Percentiles rank a stretch among this genome's conserved stretches.
Evolutionary conservation across 1,139 yeast species (phyloP).

Genomic region (Hansenula sp.): DNA sequence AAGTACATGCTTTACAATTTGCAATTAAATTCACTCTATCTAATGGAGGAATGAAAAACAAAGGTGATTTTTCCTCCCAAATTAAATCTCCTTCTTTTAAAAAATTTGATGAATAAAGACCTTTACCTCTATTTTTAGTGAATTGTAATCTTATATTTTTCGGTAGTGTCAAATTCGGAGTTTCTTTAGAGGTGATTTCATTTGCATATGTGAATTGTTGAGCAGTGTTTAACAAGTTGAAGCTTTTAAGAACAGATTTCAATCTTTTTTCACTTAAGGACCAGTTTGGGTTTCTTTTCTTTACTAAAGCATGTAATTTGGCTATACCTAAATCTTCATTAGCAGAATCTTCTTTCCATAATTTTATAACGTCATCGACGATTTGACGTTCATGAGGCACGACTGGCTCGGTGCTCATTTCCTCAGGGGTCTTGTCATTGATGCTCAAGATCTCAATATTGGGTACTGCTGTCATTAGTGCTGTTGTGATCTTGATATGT

Average conservation of each 20-base stretch:
- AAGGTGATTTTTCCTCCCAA: constrained; percentile 58
- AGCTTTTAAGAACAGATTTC: constrained; percentile 47
- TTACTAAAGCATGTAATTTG: constrained; percentile 50
- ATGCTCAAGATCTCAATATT: constrained; percentile 26
- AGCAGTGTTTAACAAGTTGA: constrained; percentile 37
- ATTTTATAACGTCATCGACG: constrained; percentile 52
- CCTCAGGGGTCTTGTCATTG: constrained; percentile 22
- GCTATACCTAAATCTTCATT: constrained; percentile 55
- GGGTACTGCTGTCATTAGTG: no score
- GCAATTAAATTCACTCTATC: constrained; percentile 61
- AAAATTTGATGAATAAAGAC: constrained; percentile 38
- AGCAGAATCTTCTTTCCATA: constrained; percentile 68
- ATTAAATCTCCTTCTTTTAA: constrained; percentile 48
- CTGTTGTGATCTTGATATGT: no score
- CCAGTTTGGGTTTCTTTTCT: constrained; percentile 56
- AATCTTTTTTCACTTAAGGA: constrained; percentile 55
- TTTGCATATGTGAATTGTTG: constrained; percentile 44
- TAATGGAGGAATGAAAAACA: constrained; percentile 67
- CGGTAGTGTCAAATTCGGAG: constrained; percentile 50
- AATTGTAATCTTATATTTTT: constrained; percentile 37
- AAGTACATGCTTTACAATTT: constrained; percentile 70
- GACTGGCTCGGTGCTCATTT: constrained; percentile 27
- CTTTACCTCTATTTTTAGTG: constrained; percentile 45
- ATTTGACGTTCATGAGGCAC: constrained; percentile 64
- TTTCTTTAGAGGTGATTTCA: constrained; percentile 48